Base-by-base conservation (phyloP, 1,139 yeast species). In the Suhomyces bokatorum region DNA sequence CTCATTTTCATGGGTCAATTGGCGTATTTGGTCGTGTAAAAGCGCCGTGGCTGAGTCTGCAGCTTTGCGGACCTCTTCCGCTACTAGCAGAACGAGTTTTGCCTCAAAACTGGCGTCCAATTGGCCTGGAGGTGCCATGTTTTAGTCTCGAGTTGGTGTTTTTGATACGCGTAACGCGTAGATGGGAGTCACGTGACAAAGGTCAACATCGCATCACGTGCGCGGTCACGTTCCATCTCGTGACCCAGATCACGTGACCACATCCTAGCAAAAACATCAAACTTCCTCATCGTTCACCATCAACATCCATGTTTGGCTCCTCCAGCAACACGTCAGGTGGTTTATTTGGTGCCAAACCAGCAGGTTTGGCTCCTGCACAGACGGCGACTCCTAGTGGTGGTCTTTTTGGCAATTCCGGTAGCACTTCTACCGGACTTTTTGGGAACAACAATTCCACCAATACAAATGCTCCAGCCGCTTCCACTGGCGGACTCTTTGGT, bases 321-420 rank as follows among this genome's bases (percentile, higher is more conserved):
- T 47, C 38, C 6, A 40, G 30, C 44, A 30, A 42, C 34, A 42
- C 36, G 47, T 33, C 60, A 3, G 64, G 67, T 3, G 73, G 74
- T 1, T 46, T 63, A 13, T 64, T 64, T 52, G 75, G 74, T 13
- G 58, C 50, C 43, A 58, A 52, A 43, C 55, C 49, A 35, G 41
- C 51, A n/a, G 42, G 44, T 1, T 42, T 54, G 43, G 54, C 53
- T 53, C 52, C 64, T 3, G 33, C 48, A 41, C 46, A 50, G 48
- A 52, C 48, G 59, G 57, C 69, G 22, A 43, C 50, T 14, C 43
- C 56, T 13, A 40, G 50, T 16, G 63, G 62, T 2, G 66, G 68
- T 2, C 49, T 64, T 31, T 63, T 64, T 52, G 66, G 68, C 8
- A 28, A 14, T 34, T 16, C 42, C 17, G 40, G 37, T 14, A 39